Conservation (phyloP, 371 early-diverging fungal species). For the Lichtheimia hyalospora region DNA sequence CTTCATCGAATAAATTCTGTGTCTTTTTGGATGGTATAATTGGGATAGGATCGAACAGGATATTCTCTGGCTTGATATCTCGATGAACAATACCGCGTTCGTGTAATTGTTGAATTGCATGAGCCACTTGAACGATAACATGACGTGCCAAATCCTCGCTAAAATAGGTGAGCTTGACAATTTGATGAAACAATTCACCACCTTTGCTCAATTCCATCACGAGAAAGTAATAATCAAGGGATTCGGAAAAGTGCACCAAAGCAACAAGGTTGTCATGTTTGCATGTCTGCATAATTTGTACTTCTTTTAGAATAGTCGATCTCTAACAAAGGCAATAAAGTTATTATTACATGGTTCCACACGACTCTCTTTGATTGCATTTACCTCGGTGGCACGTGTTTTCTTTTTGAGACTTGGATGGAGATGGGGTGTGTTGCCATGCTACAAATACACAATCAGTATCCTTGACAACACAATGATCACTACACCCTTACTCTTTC, state of each 20-base stretch:
- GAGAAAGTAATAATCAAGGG: slow-evolving; percentile 69
- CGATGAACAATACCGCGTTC: slow-evolving; percentile 90
- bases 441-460: slow-evolving; percentile 18
- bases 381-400: slow-evolving; percentile 15
- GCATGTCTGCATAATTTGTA: slow-evolving; percentile 82
- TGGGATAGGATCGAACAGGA: slow-evolving; percentile 67
- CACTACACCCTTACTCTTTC: slow-evolving; percentile 48
- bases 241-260: slow-evolving; percentile 70
- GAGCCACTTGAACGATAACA: slow-evolving; percentile 88
- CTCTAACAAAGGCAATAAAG: slow-evolving; percentile 45
- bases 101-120: slow-evolving; percentile 89
- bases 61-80: slow-evolving; percentile 91
- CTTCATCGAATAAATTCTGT: slow-evolving; percentile 19
- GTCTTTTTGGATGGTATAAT: slow-evolving; percentile 27
- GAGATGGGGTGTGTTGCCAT: slow-evolving; percentile 7
- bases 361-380: not conserved
- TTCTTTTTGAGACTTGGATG: slow-evolving; percentile 17
- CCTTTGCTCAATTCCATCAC: slow-evolving; percentile 84
- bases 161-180: slow-evolving; percentile 80
- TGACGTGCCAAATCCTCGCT: slow-evolving; percentile 78
- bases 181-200: slow-evolving; percentile 86
- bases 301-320: slow-evolving; percentile 84
- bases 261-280: slow-evolving; percentile 80
- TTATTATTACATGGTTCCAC: not conserved
- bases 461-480: not conserved